A percentile compares a stretch with the other conserved stretches of the same genome.
These are phyloP conservation scores for Aspergillus texensis DNA, from an alignment of 2,329 filamentous ascomycete species.

Conservation along the genomic window DNA sequence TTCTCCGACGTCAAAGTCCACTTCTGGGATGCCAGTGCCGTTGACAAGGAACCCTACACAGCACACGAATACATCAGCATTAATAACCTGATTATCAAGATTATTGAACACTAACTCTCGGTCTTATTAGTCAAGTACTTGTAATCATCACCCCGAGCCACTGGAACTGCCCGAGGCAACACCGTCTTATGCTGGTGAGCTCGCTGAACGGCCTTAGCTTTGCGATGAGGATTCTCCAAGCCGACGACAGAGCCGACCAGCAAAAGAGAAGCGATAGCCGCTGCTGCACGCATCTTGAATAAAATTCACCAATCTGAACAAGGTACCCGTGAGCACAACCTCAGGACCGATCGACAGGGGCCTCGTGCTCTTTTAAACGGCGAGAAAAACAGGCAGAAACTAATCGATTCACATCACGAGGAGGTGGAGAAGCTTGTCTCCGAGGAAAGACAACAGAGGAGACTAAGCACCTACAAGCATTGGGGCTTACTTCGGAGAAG, in stretches of 20 bases:
- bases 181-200: neutral
- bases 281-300: slow-evolving; percentile 8
- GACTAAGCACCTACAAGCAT: neutral
- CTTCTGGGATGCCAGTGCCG: slow-evolving; percentile 65
- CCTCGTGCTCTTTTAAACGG: neutral
- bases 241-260: slow-evolving; percentile 14
- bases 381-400: neutral
- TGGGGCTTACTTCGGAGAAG: neutral
- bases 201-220: slow-evolving; percentile 16
- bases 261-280: slow-evolving; percentile 11
- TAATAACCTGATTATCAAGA: neutral
- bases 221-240: slow-evolving; percentile 25
- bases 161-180: neutral
- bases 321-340: neutral
- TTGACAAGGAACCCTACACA: slow-evolving; percentile 64
- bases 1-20: slow-evolving; percentile 66
- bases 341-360: neutral
- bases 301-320: neutral
- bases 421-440: neutral
- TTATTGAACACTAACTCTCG: slow-evolving; percentile 4
- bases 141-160: neutral
- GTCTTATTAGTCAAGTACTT: slow-evolving; percentile 12
- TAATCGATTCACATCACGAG: neutral
- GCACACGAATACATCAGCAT: neutral
- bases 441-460: neutral